Base-by-base conservation (phyloP, 129 eudicot species). In the Centaurea solstitialis region DNA sequence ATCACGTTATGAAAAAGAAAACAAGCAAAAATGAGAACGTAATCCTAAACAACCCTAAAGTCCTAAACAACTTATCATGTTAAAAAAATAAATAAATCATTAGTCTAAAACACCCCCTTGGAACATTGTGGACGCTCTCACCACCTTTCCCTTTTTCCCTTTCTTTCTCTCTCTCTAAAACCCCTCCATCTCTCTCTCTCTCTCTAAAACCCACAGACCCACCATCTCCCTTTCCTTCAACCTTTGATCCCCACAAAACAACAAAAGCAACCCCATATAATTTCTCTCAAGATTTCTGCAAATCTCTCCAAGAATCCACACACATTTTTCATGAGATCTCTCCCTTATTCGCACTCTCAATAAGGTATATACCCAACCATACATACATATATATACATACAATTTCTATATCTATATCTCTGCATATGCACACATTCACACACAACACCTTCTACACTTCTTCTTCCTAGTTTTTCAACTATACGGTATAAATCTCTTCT, bases 161-260 rank as follows among this genome's bases (percentile, higher is more conserved):
- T 20, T 26, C 30, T 26, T 26, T 26, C 1, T 33, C 37, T 33
- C 37, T 33, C 37, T 33, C 37, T 33, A 33, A 33, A 33, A 33
- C 37, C 37, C 28, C 12, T 6, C 15, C 43, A 17, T 7, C 7
- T 23, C 13, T 17, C 7, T 69, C 6, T 71, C 75, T 39, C 75
- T 71, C 59, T 71, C 75, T 39, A 71, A 39, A 71, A 20, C 59
- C 75, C 59, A 7, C 15, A 24, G 15, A 39, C 74, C 38, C 17
- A 4, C 20, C 37, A 33, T 33, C 37, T 33, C 20, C 20, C 4
- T n/a, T 4, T 57, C 22, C 11, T 21, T 4, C 23, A 7, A 62
- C 21, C 68, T 64, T 64, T 39, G 59, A 71, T 71, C 75, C 75
- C 75, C 75, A 39, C 28, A 70, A 70, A 38, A 70, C 75, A 70